phyloP scores from a whole-genome alignment of 768 basidiomycete species.

The Phanerochaete carnosa region DNA sequence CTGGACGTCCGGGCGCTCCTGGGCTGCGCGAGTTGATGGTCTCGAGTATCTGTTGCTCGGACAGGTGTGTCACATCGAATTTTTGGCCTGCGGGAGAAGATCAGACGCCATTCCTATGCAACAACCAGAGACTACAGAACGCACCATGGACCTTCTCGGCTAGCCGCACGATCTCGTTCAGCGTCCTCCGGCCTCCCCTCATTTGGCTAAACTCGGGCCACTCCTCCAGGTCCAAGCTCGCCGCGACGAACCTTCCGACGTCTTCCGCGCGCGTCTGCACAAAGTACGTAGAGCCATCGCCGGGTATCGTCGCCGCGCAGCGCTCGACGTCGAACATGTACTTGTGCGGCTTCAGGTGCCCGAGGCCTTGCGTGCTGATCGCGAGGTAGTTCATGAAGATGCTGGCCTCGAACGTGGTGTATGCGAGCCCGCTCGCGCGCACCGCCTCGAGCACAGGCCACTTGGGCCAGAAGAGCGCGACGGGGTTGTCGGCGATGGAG shows the following conservation, averaged over 20 bases:
- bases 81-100: no score
- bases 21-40: no score
- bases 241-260: conserved; percentile 1
- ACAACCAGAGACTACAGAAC: background rate
- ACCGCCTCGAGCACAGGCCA: background rate
- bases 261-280: conserved; percentile 1
- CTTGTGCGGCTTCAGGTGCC: background rate
- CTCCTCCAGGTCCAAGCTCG: conserved; percentile 1
- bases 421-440: conserved; percentile 1
- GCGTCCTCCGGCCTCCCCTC: background rate
- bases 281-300: background rate
- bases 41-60: no score
- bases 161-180: background rate
- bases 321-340: conserved; percentile 3
- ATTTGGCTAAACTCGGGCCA: conserved; percentile 6
- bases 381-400: conserved; percentile 12
- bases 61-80: no score
- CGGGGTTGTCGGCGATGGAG: background rate
- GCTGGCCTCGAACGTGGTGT: conserved; percentile 1
- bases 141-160: background rate
- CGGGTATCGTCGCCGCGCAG: background rate
- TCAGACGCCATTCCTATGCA: no score
- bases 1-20: background rate
- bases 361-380: background rate
- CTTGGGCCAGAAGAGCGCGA: background rate